These are phyloP conservation scores for Rugonectria rugulosa DNA, from an alignment of 2,329 filamentous ascomycete genomes.

Conservation along the genomic window DNA sequence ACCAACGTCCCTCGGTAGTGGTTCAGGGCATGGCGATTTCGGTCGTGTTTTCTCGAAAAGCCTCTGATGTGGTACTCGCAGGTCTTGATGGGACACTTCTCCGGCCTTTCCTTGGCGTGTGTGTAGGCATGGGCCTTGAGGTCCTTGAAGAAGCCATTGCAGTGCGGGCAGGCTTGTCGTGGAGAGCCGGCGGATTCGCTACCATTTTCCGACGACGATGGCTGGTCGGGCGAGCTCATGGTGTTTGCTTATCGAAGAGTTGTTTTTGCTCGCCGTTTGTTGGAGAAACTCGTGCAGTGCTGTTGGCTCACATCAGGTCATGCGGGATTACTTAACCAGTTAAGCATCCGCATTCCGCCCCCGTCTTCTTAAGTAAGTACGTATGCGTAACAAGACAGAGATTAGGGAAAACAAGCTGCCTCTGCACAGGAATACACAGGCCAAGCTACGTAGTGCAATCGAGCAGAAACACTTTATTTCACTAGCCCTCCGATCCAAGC, in stretches of 20 bases:
- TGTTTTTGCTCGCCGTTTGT: neutral
- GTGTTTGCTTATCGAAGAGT: neutral
- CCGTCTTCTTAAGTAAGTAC: too few species aligned
- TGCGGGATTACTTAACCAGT: neutral
- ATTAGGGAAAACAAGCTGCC: too few species aligned
- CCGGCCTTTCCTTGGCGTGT: slow-evolving; percentile 1
- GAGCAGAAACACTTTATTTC: neutral
- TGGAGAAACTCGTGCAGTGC: neutral
- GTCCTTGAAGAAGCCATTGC: neutral
- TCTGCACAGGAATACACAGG: too few species aligned
- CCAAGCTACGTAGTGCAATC: too few species aligned
- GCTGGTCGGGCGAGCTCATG: neutral
- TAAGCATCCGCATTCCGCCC: too few species aligned
- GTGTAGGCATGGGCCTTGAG: neutral
- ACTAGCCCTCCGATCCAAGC: neutral
- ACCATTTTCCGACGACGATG: neutral
- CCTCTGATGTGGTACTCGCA: slow-evolving; percentile 2
- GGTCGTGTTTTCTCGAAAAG: slow-evolving; percentile 4
- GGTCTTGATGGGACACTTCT: slow-evolving; percentile 1
- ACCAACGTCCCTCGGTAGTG: slow-evolving; percentile 1
- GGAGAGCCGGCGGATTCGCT: neutral
- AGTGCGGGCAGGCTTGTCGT: neutral
- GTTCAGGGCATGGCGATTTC: slow-evolving; percentile 1
- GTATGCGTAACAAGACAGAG: too few species aligned
- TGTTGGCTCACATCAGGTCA: neutral